phyloP scores from a whole-genome alignment of 1,284 basidiomycete species.

The Trichosporon asahii region DNA sequence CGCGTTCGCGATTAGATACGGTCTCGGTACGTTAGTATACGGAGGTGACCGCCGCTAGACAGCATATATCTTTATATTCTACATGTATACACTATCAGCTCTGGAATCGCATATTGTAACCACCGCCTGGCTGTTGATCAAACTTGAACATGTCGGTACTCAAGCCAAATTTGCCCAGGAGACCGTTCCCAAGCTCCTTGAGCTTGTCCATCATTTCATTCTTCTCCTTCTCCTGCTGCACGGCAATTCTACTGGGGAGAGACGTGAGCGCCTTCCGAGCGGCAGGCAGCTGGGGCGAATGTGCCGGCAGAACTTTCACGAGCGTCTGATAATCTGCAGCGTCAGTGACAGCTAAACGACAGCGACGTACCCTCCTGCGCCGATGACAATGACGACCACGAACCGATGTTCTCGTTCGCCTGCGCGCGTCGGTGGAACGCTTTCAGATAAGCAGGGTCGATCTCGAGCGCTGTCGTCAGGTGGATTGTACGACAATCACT shows the following conservation, averaged over 20 bases:
- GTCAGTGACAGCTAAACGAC: conserved; percentile 9
- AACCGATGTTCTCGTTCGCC: conserved; percentile 73
- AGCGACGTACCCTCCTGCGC: conserved; percentile 71
- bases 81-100: conserved; percentile 23
- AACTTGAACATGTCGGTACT: conserved; percentile 95
- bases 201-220: conserved; percentile 88
- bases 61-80: conserved; percentile 9
- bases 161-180: conserved; percentile 85
- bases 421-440: conserved; percentile 80
- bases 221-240: conserved; percentile 80
- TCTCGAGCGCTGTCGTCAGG: conserved; percentile 64
- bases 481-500: not conserved
- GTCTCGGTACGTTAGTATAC: conserved; percentile 78
- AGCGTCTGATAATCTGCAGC: conserved; percentile 70
- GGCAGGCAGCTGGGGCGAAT: conserved; percentile 58
- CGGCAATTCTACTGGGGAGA: conserved; percentile 62
- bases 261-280: conserved; percentile 57
- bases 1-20: conserved; percentile 81
- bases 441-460: conserved; percentile 81
- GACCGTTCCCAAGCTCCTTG: conserved; percentile 84
- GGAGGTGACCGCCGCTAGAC: conserved; percentile 74
- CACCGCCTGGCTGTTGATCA: conserved; percentile 82
- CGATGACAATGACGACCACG: conserved; percentile 75
- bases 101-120: conserved; percentile 86
- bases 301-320: conserved; percentile 60